Evolutionary conservation across 257 asterid species (phyloP).

Genomic region (Verbascum thapsus): DNA sequence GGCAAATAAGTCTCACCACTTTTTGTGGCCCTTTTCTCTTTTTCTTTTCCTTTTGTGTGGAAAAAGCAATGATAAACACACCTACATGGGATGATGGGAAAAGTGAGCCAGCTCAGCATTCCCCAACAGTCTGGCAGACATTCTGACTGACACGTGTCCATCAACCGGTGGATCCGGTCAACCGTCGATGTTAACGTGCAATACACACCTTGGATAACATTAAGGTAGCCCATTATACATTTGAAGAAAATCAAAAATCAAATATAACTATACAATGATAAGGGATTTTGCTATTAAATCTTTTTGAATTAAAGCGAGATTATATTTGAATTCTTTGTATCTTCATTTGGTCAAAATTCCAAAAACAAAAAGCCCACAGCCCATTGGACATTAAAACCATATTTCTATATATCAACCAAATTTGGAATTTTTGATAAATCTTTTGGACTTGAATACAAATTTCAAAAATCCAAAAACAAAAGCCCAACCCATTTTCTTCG

Average conservation of each 20-base stretch:
- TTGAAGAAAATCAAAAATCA: not conserved
- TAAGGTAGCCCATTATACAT: slow-evolving; percentile 2
- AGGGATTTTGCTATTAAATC: too few species aligned
- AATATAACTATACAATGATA: too few species aligned
- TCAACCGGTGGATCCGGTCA: slow-evolving; percentile 21
- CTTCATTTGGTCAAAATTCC: not conserved
- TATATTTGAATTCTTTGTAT: not conserved
- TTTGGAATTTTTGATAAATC: too few species aligned
- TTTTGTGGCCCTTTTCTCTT: not conserved
- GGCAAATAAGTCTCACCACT: slow-evolving; percentile 27
- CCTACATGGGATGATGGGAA: slow-evolving; percentile 26
- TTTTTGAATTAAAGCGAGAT: too few species aligned
- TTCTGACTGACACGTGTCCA: slow-evolving; percentile 35
- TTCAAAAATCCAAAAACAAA: not conserved
- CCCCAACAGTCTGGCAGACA: slow-evolving; percentile 30
- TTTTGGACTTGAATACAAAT: not conserved
- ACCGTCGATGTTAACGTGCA: slow-evolving; percentile 31
- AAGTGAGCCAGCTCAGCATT: slow-evolving; percentile 34
- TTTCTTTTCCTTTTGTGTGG: not conserved
- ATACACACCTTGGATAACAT: slow-evolving; percentile 12
- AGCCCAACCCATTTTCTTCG: not conserved
- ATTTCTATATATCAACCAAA: not conserved
- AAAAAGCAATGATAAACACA: slow-evolving; percentile 29
- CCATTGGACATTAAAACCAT: not conserved
- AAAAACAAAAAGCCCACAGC: not conserved